Conservation (phyloP, 2,329 filamentous ascomycete species). For the Penicillium sp. region DNA sequence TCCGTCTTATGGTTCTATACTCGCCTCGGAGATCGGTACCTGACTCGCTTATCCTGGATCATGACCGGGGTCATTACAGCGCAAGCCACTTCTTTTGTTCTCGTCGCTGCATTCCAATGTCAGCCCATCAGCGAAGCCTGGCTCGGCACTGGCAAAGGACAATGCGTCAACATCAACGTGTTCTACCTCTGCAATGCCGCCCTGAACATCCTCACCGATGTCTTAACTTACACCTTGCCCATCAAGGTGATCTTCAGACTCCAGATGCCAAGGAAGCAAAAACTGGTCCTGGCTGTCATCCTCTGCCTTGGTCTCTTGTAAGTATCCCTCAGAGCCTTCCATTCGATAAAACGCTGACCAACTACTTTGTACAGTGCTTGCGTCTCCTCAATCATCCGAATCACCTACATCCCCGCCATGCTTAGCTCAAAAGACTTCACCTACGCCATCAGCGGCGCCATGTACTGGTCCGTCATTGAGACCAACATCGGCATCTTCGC, state of each 20-base stretch:
- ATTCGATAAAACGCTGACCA: not conserved
- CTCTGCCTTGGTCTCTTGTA: constrained; percentile 51
- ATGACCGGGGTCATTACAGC: constrained; percentile 43
- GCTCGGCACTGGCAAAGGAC: constrained; percentile 33
- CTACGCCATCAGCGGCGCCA: constrained; percentile 40
- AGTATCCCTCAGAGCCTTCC: not conserved
- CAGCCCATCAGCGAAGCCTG: constrained; percentile 41
- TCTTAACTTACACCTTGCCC: constrained; percentile 53
- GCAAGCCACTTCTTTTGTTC: constrained; percentile 43
- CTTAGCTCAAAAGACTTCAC: constrained; percentile 37
- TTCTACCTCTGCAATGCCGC: constrained; percentile 55
- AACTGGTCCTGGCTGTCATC: constrained; percentile 46
- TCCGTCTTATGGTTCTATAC: constrained; percentile 48
- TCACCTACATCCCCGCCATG: constrained; percentile 46
- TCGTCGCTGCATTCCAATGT: constrained; percentile 47
- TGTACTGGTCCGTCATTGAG: constrained; percentile 47
- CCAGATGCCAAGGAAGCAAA: constrained; percentile 48
- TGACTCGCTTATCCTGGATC: constrained; percentile 36
- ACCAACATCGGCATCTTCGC: constrained; percentile 44
- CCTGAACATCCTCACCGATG: constrained; percentile 59
- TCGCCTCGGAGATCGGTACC: constrained; percentile 40
- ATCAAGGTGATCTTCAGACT: constrained; percentile 48
- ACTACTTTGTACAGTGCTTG: constrained; percentile 37
- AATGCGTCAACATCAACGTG: constrained; percentile 49
- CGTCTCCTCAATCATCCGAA: constrained; percentile 47